Conservation (phyloP, 1,284 basidiomycete species). For the Thelephora terrestris region DNA sequence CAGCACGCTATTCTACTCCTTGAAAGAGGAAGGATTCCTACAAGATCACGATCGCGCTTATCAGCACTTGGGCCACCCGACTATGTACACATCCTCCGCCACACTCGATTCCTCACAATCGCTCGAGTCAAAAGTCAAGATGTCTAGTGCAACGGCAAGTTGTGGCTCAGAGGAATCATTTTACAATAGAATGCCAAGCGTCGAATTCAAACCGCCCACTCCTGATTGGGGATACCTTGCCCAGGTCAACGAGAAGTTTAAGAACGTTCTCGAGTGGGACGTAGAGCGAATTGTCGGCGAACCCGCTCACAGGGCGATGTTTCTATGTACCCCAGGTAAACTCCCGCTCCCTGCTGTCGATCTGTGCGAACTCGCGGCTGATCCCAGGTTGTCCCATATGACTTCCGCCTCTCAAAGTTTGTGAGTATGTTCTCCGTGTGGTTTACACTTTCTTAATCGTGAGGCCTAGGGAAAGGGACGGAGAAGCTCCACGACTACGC, state of each 20-base stretch:
- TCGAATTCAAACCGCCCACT: constrained; percentile 11
- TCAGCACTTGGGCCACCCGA: constrained; percentile 2
- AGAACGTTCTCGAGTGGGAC: not conserved
- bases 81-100: not conserved
- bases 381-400: constrained; percentile 7
- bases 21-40: not conserved
- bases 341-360: not conserved
- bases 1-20: not conserved
- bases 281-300: not conserved
- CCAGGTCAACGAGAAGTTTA: constrained; percentile 15
- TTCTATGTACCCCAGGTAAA: constrained; percentile 5
- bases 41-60: not conserved
- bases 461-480: not conserved
- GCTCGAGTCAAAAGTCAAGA: not conserved
- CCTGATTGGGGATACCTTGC: constrained; percentile 16
- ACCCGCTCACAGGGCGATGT: not conserved
- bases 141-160: constrained; percentile 6
- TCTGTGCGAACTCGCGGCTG: constrained; percentile 11
- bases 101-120: not conserved
- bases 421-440: constrained; percentile 1
- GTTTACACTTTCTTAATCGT: not conserved
- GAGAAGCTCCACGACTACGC: constrained; percentile 5
- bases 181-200: constrained; percentile 9
- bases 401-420: constrained; percentile 8
- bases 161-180: constrained; percentile 8